Evolutionary conservation across 1,284 basidiomycete genomes (phyloP).

Genomic region (Mycosarcoma maydis): DNA sequence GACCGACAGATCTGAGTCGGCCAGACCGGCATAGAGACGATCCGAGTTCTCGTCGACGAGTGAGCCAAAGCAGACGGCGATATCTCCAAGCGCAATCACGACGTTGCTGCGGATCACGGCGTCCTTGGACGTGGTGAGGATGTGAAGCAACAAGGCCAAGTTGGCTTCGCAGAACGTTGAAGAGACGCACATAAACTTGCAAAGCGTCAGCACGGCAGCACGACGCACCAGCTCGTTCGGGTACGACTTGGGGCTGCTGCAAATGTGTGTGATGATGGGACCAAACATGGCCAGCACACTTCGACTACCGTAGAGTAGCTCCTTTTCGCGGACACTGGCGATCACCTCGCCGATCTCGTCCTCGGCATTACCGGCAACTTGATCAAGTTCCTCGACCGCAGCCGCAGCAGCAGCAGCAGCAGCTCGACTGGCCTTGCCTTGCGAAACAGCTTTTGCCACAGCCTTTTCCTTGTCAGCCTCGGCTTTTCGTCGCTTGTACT

Average conservation of each 20-base stretch:
- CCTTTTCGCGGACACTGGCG: slow-evolving; percentile 81
- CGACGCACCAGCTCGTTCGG: slow-evolving; percentile 86
- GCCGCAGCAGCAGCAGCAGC: slow-evolving; percentile 68
- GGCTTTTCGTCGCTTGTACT: slow-evolving; percentile 95
- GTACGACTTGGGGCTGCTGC: slow-evolving; percentile 72
- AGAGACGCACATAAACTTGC: slow-evolving; percentile 96
- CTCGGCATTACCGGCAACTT: slow-evolving; percentile 96
- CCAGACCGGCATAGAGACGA: slow-evolving; percentile 90
- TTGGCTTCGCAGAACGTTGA: slow-evolving; percentile 91
- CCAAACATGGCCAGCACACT: slow-evolving; percentile 87
- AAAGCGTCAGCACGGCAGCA: slow-evolving; percentile 86
- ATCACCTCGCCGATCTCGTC: slow-evolving; percentile 97
- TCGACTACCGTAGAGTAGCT: slow-evolving; percentile 84
- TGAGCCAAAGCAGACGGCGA: slow-evolving; percentile 93
- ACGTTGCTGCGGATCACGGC: slow-evolving; percentile 91
- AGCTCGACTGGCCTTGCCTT: slow-evolving; percentile 54
- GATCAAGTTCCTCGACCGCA: slow-evolving; percentile 78
- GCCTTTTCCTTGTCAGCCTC: slow-evolving; percentile 74
- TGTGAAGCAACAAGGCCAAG: slow-evolving; percentile 87
- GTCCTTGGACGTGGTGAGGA: slow-evolving; percentile 89
- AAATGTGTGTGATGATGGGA: slow-evolving; percentile 88
- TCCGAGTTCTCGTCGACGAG: slow-evolving; percentile 97
- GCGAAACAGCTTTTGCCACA: slow-evolving; percentile 47
- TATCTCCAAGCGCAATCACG: slow-evolving; percentile 95
- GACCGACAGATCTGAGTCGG: slow-evolving; percentile 84